phyloP scores from a whole-genome alignment of 192 early-diverging fungal species.

The Podila verticillata region DNA sequence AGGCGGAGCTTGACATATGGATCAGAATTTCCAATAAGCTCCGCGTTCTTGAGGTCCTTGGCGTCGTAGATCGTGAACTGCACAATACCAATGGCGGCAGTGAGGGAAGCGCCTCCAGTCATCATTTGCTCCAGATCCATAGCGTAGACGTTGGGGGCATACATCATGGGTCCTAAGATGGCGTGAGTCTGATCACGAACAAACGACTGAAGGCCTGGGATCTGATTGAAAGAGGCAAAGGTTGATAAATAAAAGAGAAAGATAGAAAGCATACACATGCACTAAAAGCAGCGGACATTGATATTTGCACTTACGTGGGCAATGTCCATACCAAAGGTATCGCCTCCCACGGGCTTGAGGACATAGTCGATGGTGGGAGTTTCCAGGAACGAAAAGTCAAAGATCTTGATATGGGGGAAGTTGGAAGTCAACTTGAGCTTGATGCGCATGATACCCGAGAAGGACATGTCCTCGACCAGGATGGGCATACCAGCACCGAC shows the following conservation, averaged over 20 bases:
- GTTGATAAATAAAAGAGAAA: no score
- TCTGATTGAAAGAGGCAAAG: conserved; percentile 52
- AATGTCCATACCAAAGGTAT: conserved; percentile 87
- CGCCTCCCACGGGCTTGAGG: conserved; percentile 89
- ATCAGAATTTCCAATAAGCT: conserved; percentile 89
- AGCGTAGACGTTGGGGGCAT: conserved; percentile 81
- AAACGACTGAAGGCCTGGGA: conserved; percentile 85
- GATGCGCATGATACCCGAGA: conserved; percentile 79
- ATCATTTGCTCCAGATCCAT: conserved; percentile 84
- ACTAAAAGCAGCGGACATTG: no score
- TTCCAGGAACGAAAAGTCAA: conserved; percentile 87
- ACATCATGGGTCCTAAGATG: conserved; percentile 83
- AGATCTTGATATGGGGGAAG: conserved; percentile 87
- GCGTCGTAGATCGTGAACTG: conserved; percentile 83
- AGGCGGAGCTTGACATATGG: conserved; percentile 84
- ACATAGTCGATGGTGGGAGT: conserved; percentile 88
- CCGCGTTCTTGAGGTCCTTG: conserved; percentile 84
- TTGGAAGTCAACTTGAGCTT: conserved; percentile 86
- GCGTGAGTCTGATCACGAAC: conserved; percentile 78
- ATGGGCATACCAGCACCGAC: conserved; percentile 89
- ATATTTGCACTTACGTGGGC: conserved; percentile 65
- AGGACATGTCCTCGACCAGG: conserved; percentile 85
- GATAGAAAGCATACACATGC: background rate
- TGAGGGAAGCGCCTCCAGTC: conserved; percentile 65
- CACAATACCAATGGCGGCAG: conserved; percentile 88